These are phyloP conservation scores for Lentinula lateritia DNA, from an alignment of 768 basidiomycete species.

Conservation along the genomic window DNA sequence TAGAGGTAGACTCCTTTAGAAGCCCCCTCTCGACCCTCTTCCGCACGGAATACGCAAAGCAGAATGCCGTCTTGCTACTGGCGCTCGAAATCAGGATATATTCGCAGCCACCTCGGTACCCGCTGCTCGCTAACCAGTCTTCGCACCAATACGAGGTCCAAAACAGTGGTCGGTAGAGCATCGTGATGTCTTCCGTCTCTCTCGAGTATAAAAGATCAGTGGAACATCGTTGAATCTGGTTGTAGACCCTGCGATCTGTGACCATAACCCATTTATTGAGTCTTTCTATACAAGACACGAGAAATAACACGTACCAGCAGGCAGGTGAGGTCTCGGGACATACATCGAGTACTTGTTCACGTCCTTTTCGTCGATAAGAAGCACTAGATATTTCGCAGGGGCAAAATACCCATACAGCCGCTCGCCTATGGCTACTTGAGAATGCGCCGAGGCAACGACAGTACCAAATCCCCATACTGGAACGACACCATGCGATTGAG, in stretches of 20 bases:
- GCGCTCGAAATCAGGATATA: constrained; percentile 61
- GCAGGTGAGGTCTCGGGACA: constrained; percentile 57
- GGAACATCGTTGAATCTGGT: constrained; percentile 57
- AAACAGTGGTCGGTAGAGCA: constrained; percentile 70
- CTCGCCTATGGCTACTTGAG: constrained; percentile 46
- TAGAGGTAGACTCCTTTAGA: constrained; percentile 11
- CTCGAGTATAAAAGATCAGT: constrained; percentile 50
- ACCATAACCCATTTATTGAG: neutral
- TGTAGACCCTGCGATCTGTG: constrained; percentile 61
- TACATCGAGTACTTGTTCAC: constrained; percentile 52
- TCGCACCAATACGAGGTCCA: constrained; percentile 77
- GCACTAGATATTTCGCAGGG: constrained; percentile 49
- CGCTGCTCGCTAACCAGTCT: constrained; percentile 54
- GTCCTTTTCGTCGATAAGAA: constrained; percentile 45
- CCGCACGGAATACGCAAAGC: constrained; percentile 53
- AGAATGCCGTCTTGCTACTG: constrained; percentile 70
- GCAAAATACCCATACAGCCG: constrained; percentile 63
- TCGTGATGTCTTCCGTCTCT: constrained; percentile 52
- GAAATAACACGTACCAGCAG: constrained; percentile 36
- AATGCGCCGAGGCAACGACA: constrained; percentile 42
- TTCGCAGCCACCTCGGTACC: constrained; percentile 43
- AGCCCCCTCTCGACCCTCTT: constrained; percentile 30
- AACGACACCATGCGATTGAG: constrained; percentile 53
- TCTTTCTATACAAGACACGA: neutral
- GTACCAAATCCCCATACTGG: constrained; percentile 75